A percentile compares a stretch with the other conserved stretches of the same genome.
phyloP scores from a whole-genome alignment of 2,329 filamentous ascomycete species.

The Aspergillus arachidicola region DNA sequence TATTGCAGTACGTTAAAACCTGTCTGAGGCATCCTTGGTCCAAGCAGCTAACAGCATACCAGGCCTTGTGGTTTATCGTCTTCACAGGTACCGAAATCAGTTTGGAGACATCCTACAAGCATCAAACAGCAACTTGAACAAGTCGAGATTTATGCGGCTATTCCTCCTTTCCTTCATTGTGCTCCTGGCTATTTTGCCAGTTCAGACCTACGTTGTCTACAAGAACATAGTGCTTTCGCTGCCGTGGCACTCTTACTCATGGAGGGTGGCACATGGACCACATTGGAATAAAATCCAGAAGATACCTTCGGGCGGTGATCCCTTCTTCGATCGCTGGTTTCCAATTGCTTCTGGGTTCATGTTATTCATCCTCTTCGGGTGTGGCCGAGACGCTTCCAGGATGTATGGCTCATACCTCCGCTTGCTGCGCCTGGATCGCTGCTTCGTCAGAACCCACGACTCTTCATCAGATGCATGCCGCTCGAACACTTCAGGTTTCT shows the following conservation, averaged over 20 bases:
- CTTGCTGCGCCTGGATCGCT: conserved; percentile 44
- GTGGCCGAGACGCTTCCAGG: conserved; percentile 61
- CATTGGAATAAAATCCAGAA: conserved; percentile 55
- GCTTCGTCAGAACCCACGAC: conserved; percentile 29
- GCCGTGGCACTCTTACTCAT: conserved; percentile 52
- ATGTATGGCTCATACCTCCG: conserved; percentile 55
- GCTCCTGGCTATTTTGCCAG: conserved; percentile 57
- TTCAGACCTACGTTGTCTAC: conserved; percentile 55
- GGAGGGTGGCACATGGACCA: conserved; percentile 55
- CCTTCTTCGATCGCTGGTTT: conserved; percentile 61
- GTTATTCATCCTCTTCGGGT: conserved; percentile 66
- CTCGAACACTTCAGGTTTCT: conserved; percentile 23
- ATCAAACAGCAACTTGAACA: conserved; percentile 54
- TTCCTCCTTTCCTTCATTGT: conserved; percentile 55
- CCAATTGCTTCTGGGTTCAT: conserved; percentile 57
- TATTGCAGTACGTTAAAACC: conserved; percentile 55
- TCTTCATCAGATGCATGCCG: conserved; percentile 15
- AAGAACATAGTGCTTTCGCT: conserved; percentile 40
- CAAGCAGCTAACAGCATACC: conserved; percentile 1
- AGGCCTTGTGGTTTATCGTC: conserved; percentile 64
- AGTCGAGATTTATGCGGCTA: conserved; percentile 63
- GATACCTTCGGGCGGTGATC: conserved; percentile 46
- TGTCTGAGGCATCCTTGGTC: conserved; percentile 25
- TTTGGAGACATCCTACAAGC: conserved; percentile 59
- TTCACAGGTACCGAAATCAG: conserved; percentile 61